A percentile compares a stretch with the other conserved stretches of the same genome.
phyloP scores from a whole-genome alignment of 2,329 filamentous ascomycete genomes.

The Torrubiellomyces zombiae region DNA sequence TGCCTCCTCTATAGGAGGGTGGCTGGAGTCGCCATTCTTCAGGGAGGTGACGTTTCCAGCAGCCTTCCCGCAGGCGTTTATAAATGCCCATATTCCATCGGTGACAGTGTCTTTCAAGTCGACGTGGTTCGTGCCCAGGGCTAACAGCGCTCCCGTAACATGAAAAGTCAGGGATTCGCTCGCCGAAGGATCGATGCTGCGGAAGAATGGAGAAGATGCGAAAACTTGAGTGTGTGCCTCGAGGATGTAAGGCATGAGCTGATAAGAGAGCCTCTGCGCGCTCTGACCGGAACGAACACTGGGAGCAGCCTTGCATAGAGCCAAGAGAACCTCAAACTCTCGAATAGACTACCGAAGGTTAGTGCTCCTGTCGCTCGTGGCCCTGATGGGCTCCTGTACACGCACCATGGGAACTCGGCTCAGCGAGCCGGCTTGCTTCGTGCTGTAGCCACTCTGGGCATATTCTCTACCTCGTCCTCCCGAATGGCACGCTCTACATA shows the following conservation, averaged over 20 bases:
- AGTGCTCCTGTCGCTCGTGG: too few relatives aligned
- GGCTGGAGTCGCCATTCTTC: slow-evolving; percentile 37
- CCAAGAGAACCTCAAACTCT: slow-evolving; percentile 82
- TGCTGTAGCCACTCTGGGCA: slow-evolving; percentile 28
- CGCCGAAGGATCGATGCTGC: slow-evolving; percentile 69
- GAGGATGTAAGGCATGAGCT: slow-evolving; percentile 70
- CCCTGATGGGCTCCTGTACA: too few relatives aligned
- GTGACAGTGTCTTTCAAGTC: slow-evolving; percentile 50
- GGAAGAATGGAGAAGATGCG: slow-evolving; percentile 64
- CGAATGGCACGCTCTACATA: slow-evolving; percentile 40
- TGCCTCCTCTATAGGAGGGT: slow-evolving; percentile 47
- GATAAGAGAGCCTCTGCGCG: slow-evolving; percentile 61
- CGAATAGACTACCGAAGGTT: slow-evolving; percentile 63
- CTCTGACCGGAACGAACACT: slow-evolving; percentile 52
- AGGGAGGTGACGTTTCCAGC: slow-evolving; percentile 37
- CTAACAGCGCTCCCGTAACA: slow-evolving; percentile 66
- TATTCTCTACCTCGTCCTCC: slow-evolving; percentile 25
- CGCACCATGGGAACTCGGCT: slow-evolving; percentile 45
- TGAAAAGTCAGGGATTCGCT: slow-evolving; percentile 71
- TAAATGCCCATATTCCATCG: slow-evolving; percentile 52
- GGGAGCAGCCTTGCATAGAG: slow-evolving; percentile 79
- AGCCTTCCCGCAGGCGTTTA: slow-evolving; percentile 51
- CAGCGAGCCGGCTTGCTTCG: slow-evolving; percentile 23
- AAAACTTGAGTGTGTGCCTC: slow-evolving; percentile 71
- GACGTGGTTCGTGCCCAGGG: slow-evolving; percentile 57